phyloP scores from a whole-genome alignment of 306 rosid species.

The Vigna trinervia region DNA sequence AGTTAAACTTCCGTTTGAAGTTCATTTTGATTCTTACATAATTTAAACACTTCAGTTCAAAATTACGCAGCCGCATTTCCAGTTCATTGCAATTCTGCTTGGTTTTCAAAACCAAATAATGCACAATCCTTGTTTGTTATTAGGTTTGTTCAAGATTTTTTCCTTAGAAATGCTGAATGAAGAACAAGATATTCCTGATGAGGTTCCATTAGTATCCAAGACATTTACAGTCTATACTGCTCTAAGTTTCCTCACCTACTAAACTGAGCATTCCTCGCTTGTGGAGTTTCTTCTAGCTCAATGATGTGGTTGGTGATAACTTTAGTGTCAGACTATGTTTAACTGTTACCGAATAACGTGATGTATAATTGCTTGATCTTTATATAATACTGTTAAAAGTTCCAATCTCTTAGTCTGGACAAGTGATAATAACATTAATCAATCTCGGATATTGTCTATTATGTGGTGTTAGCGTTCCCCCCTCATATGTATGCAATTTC shows the following conservation, averaged over 20 bases:
- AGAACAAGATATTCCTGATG: neutral
- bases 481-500: neutral
- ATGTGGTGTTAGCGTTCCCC: neutral
- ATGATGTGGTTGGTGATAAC: neutral
- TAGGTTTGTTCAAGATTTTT: neutral
- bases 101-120: neutral
- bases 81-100: neutral
- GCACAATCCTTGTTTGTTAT: neutral
- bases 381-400: neutral
- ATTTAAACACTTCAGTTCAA: neutral
- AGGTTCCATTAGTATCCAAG: neutral
- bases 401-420: neutral
- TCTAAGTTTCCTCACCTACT: neutral
- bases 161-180: neutral
- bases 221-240: neutral
- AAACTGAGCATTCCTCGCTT: neutral
- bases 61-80: neutral
- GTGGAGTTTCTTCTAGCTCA: neutral
- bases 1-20: too few species aligned
- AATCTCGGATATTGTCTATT: neutral
- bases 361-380: neutral
- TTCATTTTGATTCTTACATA: neutral
- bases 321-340: neutral
- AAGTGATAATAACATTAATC: conserved; percentile 3
- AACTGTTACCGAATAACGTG: neutral